Base-by-base conservation (phyloP, 2,329 filamentous ascomycete species). In the Cladophialophora bantiana region DNA sequence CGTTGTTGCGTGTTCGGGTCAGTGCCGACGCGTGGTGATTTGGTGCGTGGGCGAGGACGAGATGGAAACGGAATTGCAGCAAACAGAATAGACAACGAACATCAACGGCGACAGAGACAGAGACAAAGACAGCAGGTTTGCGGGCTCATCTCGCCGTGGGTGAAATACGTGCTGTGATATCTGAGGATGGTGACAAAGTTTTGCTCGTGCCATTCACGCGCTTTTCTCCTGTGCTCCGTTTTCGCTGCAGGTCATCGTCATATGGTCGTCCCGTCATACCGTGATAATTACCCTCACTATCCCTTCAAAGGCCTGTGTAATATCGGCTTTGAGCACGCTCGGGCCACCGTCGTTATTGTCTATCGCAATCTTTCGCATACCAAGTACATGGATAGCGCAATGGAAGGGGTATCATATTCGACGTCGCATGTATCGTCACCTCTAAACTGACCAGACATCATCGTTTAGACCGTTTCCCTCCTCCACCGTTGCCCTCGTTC, bases 401-500 rank as follows among this genome's bases (percentile, higher is more conserved):
- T 42, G 40, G 18, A 20, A 26, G 20, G 62, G 62, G 62, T 64
- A 64, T 64, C 62, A 64, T 59, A 40, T 53, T 38, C 7, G 15
- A 38, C 53, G 32, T 55, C 32, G 31, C 53, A 55, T 55, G 20
- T 35, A 35, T 55, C 53, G 13, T 34, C 36, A 53, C 40, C 18
- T 60, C 48, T 10, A 35, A 35, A 61, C 15, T 15, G 34, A 61
- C 40, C 20, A 61, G 32, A 40, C 53, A 40, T 57, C 38, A 64
- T 56, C 60, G 60, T 48, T n/a, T 71, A 5, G 57, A 42, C 26
- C 70, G 66, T 57, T 71, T 71, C 78, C 73, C 79, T 56, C 83
- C 85, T 66, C 79, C 81, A 35, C 79, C 85, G 20, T 81, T 84
- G 59, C 82, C 83, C 20, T 81, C 83, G 71, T 83, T 81, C 38